phyloP scores from a whole-genome alignment of 2,329 filamentous ascomycete genomes.

The Clarireedia paspali region DNA sequence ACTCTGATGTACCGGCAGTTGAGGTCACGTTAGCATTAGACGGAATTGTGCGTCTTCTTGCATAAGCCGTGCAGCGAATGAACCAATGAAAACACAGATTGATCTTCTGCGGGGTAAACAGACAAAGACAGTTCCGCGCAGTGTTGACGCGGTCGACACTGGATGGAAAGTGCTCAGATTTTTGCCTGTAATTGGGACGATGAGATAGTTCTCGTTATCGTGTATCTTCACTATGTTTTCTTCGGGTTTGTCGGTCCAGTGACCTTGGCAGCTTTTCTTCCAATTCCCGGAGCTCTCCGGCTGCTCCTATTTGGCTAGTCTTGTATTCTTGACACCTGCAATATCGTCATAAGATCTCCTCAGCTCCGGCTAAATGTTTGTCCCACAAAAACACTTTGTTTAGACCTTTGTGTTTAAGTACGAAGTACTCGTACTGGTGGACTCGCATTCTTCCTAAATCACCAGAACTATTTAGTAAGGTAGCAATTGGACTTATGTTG shows the following conservation, averaged over 20 bases:
- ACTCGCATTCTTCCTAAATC: neutral
- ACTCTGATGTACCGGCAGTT: too few species aligned
- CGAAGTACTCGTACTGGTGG: neutral
- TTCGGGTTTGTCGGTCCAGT: too few species aligned
- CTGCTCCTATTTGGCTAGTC: neutral
- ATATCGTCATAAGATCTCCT: neutral
- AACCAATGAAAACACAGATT: too few species aligned
- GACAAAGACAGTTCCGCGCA: too few species aligned
- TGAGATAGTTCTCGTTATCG: conserved; percentile 1
- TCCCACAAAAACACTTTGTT: neutral
- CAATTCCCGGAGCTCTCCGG: neutral
- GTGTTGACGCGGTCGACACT: too few species aligned
- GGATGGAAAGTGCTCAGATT: too few species aligned
- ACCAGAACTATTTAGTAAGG: too few species aligned
- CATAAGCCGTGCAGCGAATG: too few species aligned
- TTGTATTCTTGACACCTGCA: neutral
- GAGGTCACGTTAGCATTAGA: too few species aligned
- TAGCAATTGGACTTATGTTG: neutral
- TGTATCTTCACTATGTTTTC: neutral
- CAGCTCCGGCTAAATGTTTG: neutral
- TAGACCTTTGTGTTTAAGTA: neutral
- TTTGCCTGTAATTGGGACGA: neutral
- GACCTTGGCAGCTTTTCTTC: neutral
- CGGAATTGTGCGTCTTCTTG: too few species aligned
- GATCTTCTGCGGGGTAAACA: too few species aligned